Percentiles rank a stretch among this genome's conserved stretches.
Conservation (phyloP, 1,284 basidiomycete species). For the Sparassis latifolia region DNA sequence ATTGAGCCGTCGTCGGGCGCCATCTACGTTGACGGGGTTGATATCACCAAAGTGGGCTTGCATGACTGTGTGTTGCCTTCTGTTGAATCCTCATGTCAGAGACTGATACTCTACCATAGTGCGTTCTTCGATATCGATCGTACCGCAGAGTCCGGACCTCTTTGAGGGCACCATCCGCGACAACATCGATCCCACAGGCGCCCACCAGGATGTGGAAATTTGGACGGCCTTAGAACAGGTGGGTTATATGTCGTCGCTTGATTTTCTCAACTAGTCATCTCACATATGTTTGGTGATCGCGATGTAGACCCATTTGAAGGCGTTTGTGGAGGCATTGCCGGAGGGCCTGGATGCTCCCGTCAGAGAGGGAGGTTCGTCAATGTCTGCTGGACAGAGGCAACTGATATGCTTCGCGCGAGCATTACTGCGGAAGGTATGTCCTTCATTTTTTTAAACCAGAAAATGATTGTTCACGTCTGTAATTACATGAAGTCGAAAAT, state of each 20-base stretch:
- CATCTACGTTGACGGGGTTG: slow-evolving; percentile 80
- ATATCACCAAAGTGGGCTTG: slow-evolving; percentile 80
- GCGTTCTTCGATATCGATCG: slow-evolving; percentile 77
- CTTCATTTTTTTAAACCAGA: neutral
- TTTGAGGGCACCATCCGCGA: slow-evolving; percentile 85
- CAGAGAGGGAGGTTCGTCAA: slow-evolving; percentile 75
- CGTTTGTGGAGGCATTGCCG: slow-evolving; percentile 67
- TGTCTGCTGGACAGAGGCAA: slow-evolving; percentile 83
- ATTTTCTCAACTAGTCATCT: neutral
- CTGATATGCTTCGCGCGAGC: slow-evolving; percentile 81
- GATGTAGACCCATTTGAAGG: slow-evolving; percentile 51
- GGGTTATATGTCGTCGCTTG: slow-evolving; percentile 13
- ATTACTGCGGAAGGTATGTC: slow-evolving; percentile 54
- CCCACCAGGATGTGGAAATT: slow-evolving; percentile 70
- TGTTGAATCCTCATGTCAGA: neutral
- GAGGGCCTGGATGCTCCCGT: slow-evolving; percentile 74
- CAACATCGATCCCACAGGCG: slow-evolving; percentile 76
- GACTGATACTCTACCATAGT: slow-evolving; percentile 32
- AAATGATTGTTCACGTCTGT: neutral
- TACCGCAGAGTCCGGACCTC: slow-evolving; percentile 79
- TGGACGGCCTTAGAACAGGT: slow-evolving; percentile 80
- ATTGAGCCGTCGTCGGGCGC: slow-evolving; percentile 77
- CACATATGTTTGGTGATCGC: neutral
- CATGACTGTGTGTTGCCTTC: slow-evolving; percentile 48
- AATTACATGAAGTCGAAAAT: slow-evolving; percentile 57